Percentiles rank a stretch among this genome's conserved stretches.
Evolutionary conservation across 2,329 filamentous ascomycete genomes (phyloP).

Genomic region (Diaporthe longicolla): DNA sequence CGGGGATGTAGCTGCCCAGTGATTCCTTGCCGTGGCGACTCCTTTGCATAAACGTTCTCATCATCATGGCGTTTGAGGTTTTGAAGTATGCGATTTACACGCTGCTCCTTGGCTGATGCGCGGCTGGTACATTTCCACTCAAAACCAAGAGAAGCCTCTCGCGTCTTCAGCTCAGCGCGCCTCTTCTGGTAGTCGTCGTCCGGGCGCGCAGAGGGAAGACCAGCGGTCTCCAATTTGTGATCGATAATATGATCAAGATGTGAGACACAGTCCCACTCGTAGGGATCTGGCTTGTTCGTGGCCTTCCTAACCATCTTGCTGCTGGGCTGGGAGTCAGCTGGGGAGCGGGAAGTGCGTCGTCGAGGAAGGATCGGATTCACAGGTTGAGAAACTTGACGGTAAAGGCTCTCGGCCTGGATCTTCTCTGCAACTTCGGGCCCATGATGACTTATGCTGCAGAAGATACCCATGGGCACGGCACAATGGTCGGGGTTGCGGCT

Average conservation of each 20-base stretch:
- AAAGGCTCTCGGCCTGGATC: constrained; percentile 25
- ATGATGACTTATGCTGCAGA: constrained; percentile 38
- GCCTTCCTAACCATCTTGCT: constrained; percentile 32
- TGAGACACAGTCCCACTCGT: constrained; percentile 34
- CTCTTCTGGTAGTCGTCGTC: constrained; percentile 50
- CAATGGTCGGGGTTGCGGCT: neutral
- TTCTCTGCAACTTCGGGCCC: constrained; percentile 38
- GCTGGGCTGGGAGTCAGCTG: constrained; percentile 34
- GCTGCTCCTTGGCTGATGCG: constrained; percentile 53
- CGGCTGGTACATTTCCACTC: constrained; percentile 54
- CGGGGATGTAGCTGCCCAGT: constrained; percentile 60
- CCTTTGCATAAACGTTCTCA: constrained; percentile 53
- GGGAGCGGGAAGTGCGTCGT: constrained; percentile 3
- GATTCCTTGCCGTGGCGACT: constrained; percentile 53
- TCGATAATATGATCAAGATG: constrained; percentile 39
- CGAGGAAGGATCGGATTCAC: constrained; percentile 39
- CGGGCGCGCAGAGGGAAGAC: neutral
- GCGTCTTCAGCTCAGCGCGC: constrained; percentile 50
- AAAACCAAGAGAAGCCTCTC: constrained; percentile 57
- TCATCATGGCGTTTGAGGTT: constrained; percentile 55
- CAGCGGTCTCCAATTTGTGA: constrained; percentile 1
- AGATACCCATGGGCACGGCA: constrained; percentile 25
- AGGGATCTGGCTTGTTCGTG: neutral
- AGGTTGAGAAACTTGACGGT: constrained; percentile 38
- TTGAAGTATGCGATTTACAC: constrained; percentile 58